These are phyloP conservation scores for Knufia fluminis DNA, from an alignment of 2,329 filamentous ascomycete genomes.

Conservation along the genomic window DNA sequence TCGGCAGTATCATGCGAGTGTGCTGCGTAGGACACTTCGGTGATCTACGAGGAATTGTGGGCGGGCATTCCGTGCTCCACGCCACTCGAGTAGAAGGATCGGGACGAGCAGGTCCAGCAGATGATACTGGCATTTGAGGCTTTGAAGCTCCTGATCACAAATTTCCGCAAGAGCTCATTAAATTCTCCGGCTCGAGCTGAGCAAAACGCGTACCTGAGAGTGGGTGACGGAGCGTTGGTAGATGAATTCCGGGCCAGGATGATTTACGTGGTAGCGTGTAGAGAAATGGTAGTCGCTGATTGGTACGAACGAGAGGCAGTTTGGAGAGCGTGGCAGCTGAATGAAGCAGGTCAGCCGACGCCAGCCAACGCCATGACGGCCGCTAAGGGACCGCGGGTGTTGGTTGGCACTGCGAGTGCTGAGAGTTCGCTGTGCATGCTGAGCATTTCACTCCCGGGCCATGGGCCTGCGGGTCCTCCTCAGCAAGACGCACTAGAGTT, in stretches of 20 bases:
- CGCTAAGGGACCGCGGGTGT: background rate
- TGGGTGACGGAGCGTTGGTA: constrained; percentile 32
- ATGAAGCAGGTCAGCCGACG: background rate
- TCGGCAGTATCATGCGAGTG: background rate
- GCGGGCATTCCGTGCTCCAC: background rate
- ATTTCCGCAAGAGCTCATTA: constrained; percentile 10
- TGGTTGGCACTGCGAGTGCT: too few relatives aligned
- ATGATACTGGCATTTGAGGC: background rate
- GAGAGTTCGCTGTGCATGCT: background rate
- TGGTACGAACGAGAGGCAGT: constrained; percentile 18
- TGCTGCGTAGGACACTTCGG: background rate
- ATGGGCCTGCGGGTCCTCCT: constrained; percentile 1
- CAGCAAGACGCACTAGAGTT: background rate
- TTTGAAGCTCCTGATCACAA: constrained; percentile 12
- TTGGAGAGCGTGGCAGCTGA: constrained; percentile 19
- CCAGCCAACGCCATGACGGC: background rate
- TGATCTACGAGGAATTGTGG: background rate
- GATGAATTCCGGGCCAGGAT: constrained; percentile 25
- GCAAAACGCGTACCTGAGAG: constrained; percentile 59
- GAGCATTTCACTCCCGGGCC: background rate
- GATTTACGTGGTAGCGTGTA: constrained; percentile 27
- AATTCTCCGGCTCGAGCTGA: constrained; percentile 39
- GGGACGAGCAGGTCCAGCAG: constrained; percentile 20
- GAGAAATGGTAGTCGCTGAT: constrained; percentile 27
- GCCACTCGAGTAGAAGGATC: background rate